These are phyloP conservation scores for Stylosanthes scabra DNA, from an alignment of 331 rosid species.

Conservation along the genomic window DNA sequence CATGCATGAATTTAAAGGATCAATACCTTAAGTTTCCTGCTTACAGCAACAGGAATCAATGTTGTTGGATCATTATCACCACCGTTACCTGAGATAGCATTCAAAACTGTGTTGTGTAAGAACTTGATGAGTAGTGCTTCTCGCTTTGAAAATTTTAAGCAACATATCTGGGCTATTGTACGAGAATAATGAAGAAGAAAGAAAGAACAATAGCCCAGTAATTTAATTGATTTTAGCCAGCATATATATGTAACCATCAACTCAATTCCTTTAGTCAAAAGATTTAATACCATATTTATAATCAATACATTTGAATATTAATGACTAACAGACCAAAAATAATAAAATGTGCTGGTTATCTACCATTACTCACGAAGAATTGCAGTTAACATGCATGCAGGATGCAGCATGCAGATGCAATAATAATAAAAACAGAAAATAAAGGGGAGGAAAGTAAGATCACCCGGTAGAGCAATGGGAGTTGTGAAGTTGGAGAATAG, in stretches of 20 bases:
- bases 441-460: not conserved
- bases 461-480: not conserved
- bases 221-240: no score
- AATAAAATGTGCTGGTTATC: no score
- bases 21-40: constrained; percentile 61
- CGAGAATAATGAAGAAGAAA: not conserved
- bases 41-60: not conserved
- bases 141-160: not conserved
- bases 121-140: not conserved
- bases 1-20: not conserved
- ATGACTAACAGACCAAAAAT: no score
- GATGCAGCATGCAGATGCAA: no score
- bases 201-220: no score
- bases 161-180: not conserved
- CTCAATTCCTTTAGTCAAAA: no score
- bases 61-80: constrained; percentile 30
- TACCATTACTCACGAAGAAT: no score
- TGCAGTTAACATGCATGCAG: no score
- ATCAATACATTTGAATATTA: no score
- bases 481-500: not conserved
- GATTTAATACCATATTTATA: no score
- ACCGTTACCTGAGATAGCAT: constrained; percentile 34
- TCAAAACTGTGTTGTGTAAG: not conserved
- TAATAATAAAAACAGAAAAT: no score
- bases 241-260: no score